phyloP scores from a whole-genome alignment of 345 rosid genomes.

The Sisymbrium altissimum region DNA sequence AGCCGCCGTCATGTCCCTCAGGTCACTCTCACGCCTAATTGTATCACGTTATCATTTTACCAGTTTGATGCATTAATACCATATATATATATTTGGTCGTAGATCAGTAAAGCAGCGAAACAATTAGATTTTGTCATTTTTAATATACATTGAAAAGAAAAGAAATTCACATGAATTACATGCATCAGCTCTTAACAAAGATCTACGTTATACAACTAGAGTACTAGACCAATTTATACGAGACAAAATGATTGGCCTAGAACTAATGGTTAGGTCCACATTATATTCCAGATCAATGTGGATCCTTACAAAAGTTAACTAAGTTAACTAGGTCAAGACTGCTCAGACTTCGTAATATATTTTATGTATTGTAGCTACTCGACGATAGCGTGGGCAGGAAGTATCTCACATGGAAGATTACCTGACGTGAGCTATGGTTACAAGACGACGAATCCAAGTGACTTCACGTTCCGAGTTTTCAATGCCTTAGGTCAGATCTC shows the following conservation, averaged over 20 bases:
- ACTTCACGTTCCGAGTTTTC: conserved; percentile 65
- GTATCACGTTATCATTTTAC: not conserved
- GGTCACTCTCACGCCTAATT: conserved; percentile 37
- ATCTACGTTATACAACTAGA: not conserved
- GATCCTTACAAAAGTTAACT: not conserved
- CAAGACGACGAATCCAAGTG: conserved; percentile 44
- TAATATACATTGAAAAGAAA: not conserved
- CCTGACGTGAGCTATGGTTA: conserved; percentile 68
- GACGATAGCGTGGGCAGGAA: conserved; percentile 88
- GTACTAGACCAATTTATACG: not conserved
- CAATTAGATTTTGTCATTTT: not conserved
- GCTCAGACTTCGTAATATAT: not conserved
- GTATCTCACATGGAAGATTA: conserved; percentile 55
- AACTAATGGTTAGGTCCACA: not conserved
- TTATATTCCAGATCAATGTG: not conserved
- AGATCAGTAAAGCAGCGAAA: not conserved
- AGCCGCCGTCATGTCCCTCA: conserved; percentile 90
- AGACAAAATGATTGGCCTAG: not conserved
- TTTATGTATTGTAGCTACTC: conserved; percentile 58
- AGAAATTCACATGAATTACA: not conserved
- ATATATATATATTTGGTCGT: not conserved
- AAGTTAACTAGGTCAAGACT: not conserved
- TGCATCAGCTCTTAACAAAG: not conserved
- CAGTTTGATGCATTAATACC: not conserved
- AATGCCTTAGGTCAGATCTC: conserved; percentile 85